These are phyloP conservation scores for Strigomonas galati DNA, from an alignment of 208 protist genomes.

Conservation along the genomic window DNA sequence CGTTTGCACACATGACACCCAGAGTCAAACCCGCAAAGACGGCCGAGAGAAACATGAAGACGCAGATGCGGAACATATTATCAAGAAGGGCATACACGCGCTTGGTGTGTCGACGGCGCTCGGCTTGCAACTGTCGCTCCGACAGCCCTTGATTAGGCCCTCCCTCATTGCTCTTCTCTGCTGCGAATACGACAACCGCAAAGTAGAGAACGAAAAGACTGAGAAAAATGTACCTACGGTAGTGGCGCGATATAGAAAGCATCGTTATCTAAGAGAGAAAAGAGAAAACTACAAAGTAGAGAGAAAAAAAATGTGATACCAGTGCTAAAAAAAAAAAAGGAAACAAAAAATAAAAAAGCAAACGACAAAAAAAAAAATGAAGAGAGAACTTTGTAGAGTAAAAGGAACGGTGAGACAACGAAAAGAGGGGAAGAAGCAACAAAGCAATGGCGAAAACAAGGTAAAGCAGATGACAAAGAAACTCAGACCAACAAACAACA, in stretches of 20 bases:
- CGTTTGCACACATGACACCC: constrained; percentile 86
- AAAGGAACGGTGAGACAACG: background rate
- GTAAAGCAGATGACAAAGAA: background rate
- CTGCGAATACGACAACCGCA: too few species aligned
- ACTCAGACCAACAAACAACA: background rate
- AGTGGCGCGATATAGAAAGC: too few species aligned
- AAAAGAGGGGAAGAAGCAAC: background rate
- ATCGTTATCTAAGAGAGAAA: background rate
- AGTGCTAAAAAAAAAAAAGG: background rate
- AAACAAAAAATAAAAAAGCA: constrained; percentile 1
- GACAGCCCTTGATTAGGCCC: too few species aligned
- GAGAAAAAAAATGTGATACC: background rate
- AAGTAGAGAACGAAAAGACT: too few species aligned
- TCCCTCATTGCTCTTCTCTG: too few species aligned
- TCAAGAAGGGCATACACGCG: constrained; percentile 66
- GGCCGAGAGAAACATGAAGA: constrained; percentile 76
- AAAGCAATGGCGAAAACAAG: background rate
- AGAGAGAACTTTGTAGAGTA: background rate
- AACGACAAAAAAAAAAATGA: background rate
- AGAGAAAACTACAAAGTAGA: background rate
- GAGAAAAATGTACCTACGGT: too few species aligned
- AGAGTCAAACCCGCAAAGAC: constrained; percentile 89
- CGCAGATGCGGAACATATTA: constrained; percentile 39
- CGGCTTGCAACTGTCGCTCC: background rate
- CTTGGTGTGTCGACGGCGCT: constrained; percentile 34